Conservation (phyloP, 768 basidiomycete genomes). For the Nidularia sp. region DNA sequence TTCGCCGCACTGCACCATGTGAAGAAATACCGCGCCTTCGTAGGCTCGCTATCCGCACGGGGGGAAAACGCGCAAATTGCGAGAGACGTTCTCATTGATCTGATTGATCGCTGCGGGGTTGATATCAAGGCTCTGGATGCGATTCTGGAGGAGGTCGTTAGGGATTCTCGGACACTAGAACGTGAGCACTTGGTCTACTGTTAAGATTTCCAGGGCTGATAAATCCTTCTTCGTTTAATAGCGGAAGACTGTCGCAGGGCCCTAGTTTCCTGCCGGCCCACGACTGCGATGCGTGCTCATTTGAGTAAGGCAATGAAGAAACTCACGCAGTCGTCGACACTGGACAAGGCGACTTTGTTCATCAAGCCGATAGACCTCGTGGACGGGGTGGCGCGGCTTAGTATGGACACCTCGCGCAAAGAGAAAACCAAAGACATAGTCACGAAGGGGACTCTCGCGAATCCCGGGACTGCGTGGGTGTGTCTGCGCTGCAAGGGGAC, state of each 20-base stretch:
- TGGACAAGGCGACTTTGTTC: slow-evolving; percentile 67
- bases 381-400: slow-evolving; percentile 49
- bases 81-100: slow-evolving; percentile 56
- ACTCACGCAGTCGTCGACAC: slow-evolving; percentile 41
- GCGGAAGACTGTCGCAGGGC: slow-evolving; percentile 47
- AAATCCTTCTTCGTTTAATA: slow-evolving; percentile 16
- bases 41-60: slow-evolving; percentile 49
- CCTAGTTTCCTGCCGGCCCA: slow-evolving; percentile 59
- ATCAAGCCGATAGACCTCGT: slow-evolving; percentile 71
- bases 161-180: slow-evolving; percentile 26
- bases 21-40: slow-evolving; percentile 49
- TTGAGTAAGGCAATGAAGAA: slow-evolving; percentile 40
- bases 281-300: slow-evolving; percentile 34
- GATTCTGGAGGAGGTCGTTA: slow-evolving; percentile 35
- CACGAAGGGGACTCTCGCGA: slow-evolving; percentile 51
- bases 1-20: slow-evolving; percentile 49
- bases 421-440: slow-evolving; percentile 55
- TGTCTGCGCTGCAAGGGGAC: slow-evolving; percentile 66
- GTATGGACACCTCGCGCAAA: slow-evolving; percentile 26
- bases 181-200: slow-evolving; percentile 17
- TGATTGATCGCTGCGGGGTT: slow-evolving; percentile 62
- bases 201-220: slow-evolving; percentile 2
- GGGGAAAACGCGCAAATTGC: slow-evolving; percentile 64
- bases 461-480: slow-evolving; percentile 27
- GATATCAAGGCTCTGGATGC: slow-evolving; percentile 49